Percentiles rank a stretch among this genome's conserved stretches.
phyloP scores from a whole-genome alignment of 768 basidiomycete species.

The Boletellus sp. region DNA sequence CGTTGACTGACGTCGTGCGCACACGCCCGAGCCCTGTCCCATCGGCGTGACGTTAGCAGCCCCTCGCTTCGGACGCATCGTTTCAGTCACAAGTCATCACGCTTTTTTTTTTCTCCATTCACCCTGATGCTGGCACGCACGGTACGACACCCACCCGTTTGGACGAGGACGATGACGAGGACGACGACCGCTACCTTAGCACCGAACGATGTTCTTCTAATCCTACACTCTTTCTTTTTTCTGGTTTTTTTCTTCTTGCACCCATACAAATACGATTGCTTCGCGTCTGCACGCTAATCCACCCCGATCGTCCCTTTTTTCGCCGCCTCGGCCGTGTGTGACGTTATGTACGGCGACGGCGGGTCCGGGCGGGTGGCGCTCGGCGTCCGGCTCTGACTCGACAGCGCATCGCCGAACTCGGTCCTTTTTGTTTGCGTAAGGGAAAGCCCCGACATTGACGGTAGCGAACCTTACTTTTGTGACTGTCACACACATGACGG shows the following conservation, averaged over 20 bases:
- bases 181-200: slow-evolving; percentile 17
- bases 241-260: background rate
- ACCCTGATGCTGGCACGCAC: slow-evolving; percentile 20
- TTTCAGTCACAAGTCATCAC: slow-evolving; percentile 13
- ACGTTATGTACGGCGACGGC: no score
- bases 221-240: slow-evolving; percentile 9
- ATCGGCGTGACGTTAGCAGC: slow-evolving; percentile 19
- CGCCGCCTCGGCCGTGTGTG: background rate
- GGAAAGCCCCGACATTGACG: no score
- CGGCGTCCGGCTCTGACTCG: no score
- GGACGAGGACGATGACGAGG: slow-evolving; percentile 30
- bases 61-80: slow-evolving; percentile 6
- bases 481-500: no score
- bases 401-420: no score
- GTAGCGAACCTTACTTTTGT: no score
- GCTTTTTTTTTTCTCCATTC: slow-evolving; percentile 14
- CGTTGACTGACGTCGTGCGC: slow-evolving; percentile 12
- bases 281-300: no score
- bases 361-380: no score
- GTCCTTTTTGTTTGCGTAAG: no score
- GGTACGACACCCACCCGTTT: slow-evolving; percentile 23
- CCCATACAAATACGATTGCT: no score
- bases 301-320: background rate
- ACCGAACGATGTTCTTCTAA: slow-evolving; percentile 22
- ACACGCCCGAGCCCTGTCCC: slow-evolving; percentile 7